Conservation (phyloP, 345 rosid genomes). For the Orychophragmus violaceus region DNA sequence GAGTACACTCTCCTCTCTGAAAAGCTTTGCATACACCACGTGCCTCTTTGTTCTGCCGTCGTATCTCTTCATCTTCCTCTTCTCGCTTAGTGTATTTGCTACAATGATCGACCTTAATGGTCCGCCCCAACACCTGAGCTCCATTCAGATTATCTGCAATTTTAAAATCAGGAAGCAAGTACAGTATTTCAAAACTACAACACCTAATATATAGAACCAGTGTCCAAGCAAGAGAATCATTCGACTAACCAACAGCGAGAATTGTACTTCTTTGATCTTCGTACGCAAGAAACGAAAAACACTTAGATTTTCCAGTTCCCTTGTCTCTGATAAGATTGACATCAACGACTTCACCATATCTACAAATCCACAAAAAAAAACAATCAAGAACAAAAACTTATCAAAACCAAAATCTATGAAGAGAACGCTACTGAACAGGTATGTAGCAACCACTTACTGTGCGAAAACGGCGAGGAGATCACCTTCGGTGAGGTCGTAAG, state of each 20-base stretch:
- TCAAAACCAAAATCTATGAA: background rate
- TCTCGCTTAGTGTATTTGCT: slow-evolving; percentile 64
- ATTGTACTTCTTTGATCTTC: slow-evolving; percentile 94
- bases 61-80: slow-evolving; percentile 81
- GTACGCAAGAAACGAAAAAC: slow-evolving; percentile 82
- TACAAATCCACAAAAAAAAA: slow-evolving; percentile 15
- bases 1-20: slow-evolving; percentile 88
- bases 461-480: slow-evolving; percentile 93
- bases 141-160: slow-evolving; percentile 79
- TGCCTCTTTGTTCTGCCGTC: slow-evolving; percentile 65
- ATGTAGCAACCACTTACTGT: slow-evolving; percentile 41
- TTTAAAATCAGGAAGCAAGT: background rate
- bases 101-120: slow-evolving; percentile 70
- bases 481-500: slow-evolving; percentile 92
- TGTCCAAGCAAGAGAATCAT: background rate
- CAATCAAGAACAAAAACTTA: background rate
- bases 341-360: slow-evolving; percentile 89
- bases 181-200: background rate
- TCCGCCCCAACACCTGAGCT: slow-evolving; percentile 64
- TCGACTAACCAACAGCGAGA: slow-evolving; percentile 78
- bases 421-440: background rate
- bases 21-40: slow-evolving; percentile 90
- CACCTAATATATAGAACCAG: background rate
- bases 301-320: slow-evolving; percentile 86
- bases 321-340: slow-evolving; percentile 87